Evolutionary conservation across 169 alveolate genomes (phyloP).

Genomic region (Plasmodium yoelii): DNA sequence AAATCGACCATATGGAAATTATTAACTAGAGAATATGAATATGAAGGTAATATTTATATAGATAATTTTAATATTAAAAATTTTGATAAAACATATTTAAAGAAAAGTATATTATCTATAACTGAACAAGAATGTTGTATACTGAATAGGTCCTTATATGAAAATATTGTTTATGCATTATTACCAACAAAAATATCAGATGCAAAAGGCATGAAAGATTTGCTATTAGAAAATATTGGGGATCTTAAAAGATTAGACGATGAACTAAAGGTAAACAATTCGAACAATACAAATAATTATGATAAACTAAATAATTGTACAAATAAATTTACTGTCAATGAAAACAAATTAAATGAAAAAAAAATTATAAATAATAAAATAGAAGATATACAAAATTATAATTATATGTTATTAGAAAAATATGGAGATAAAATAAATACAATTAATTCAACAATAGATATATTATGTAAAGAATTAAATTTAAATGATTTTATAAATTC

Average conservation of each 20-base stretch:
- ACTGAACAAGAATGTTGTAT: constrained; percentile 61
- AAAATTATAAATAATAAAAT: no score
- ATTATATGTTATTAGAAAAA: constrained; percentile 8
- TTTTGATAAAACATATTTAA: constrained; percentile 27
- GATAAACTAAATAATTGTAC: not conserved
- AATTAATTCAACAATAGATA: constrained; percentile 32
- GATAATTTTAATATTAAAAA: constrained; percentile 33
- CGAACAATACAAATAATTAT: no score
- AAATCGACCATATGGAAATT: constrained; percentile 82
- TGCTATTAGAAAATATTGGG: not conserved
- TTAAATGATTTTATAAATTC: constrained; percentile 41
- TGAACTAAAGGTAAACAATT: no score
- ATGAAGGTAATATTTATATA: constrained; percentile 49
- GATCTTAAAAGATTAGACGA: no score
- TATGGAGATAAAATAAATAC: constrained; percentile 21
- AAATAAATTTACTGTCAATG: not conserved
- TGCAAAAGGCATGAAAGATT: not conserved
- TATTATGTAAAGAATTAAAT: constrained; percentile 47
- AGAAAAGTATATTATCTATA: constrained; percentile 42
- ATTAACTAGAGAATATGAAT: constrained; percentile 30
- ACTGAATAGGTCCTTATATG: constrained; percentile 55
- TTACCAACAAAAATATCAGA: constrained; percentile 11
- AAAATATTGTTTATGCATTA: constrained; percentile 37
- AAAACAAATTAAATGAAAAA: not conserved
- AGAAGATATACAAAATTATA: not conserved